These are phyloP conservation scores for Ceratocystis lukuohia DNA, from an alignment of 2,329 filamentous ascomycete species.

Conservation along the genomic window DNA sequence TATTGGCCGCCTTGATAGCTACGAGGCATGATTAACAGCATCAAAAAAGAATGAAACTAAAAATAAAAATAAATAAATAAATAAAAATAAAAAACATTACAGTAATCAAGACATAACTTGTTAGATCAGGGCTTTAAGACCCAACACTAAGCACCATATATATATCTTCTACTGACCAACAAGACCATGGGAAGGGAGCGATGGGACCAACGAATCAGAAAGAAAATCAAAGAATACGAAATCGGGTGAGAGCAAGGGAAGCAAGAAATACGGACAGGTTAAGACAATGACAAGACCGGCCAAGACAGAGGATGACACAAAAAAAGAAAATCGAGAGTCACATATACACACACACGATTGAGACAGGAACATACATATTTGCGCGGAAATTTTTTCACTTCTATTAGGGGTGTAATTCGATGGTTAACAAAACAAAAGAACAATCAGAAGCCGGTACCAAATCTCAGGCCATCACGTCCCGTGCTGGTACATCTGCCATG, in stretches of 20 bases:
- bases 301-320: background rate
- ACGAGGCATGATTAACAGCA: no score
- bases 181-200: no score
- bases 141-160: no score
- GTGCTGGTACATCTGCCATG: slow-evolving; percentile 10
- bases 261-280: background rate
- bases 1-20: no score
- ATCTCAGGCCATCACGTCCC: slow-evolving; percentile 9
- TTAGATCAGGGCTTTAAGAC: no score
- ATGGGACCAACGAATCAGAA: no score
- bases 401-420: slow-evolving; percentile 13
- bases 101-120: no score
- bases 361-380: slow-evolving; percentile 7
- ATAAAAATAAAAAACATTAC: no score
- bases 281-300: background rate
- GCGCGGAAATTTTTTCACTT: slow-evolving; percentile 12
- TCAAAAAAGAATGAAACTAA: no score
- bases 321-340: background rate
- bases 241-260: background rate
- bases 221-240: no score
- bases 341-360: background rate
- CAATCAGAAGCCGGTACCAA: slow-evolving; percentile 11
- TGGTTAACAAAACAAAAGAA: slow-evolving; percentile 10
- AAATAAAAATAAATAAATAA: no score
- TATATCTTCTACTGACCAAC: no score